These are phyloP conservation scores for Phytopythium boreale DNA, from an alignment of 352 stramenopile genomes.

Conservation along the genomic window DNA sequence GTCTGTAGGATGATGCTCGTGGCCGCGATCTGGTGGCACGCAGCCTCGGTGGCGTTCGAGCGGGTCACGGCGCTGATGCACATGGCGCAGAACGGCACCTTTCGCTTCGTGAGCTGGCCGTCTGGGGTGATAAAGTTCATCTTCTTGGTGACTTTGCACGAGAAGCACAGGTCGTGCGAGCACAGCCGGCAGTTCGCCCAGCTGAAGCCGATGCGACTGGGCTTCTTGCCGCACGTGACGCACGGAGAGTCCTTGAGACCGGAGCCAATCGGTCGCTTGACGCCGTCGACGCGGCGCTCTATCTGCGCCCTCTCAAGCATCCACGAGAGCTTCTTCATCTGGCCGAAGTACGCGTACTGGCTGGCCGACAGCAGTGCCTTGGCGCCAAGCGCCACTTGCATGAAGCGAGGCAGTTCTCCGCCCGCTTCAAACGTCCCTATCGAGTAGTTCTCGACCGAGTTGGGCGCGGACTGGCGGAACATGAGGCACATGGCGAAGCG, in stretches of 20 bases:
- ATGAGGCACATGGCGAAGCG: conserved; percentile 36
- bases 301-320: conserved; percentile 11
- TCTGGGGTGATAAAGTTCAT: conserved; percentile 32
- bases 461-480: conserved; percentile 33
- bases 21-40: conserved; percentile 10
- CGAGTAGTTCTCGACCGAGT: conserved; percentile 32
- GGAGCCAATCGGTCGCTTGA: background rate
- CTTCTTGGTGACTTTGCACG: conserved; percentile 31
- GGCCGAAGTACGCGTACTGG: conserved; percentile 34
- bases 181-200: conserved; percentile 28
- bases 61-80: conserved; percentile 23
- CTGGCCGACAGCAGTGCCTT: conserved; percentile 26
- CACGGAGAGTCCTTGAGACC: background rate
- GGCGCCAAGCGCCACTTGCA: conserved; percentile 19
- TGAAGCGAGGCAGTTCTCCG: conserved; percentile 26
- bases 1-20: background rate
- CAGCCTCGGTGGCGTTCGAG: conserved; percentile 13
- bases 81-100: conserved; percentile 30
- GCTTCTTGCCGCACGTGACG: conserved; percentile 22
- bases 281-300: conserved; percentile 5
- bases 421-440: conserved; percentile 16
- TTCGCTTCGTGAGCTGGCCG: conserved; percentile 25
- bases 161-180: conserved; percentile 22
- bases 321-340: conserved; percentile 60
- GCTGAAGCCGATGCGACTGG: conserved; percentile 11